Evolutionary conservation across 805 yeast genomes (phyloP).

Genomic region (Nematodospora valgi): DNA sequence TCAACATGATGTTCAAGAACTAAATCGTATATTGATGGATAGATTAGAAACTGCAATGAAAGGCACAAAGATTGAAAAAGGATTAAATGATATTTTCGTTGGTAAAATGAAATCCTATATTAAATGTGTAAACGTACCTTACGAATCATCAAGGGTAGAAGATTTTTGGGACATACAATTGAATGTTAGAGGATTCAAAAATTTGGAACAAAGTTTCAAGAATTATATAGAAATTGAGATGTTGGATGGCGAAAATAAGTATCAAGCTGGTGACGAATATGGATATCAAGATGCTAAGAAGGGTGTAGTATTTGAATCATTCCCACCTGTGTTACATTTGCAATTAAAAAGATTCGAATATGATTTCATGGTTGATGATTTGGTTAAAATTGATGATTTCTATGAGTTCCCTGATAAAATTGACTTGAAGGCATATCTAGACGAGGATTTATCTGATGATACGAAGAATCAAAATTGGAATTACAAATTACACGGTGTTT

Average conservation of each 20-base stretch:
- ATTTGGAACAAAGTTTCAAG: slow-evolving; percentile 71
- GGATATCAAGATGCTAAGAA: slow-evolving; percentile 96
- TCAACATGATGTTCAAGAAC: slow-evolving; percentile 97
- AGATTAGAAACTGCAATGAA: slow-evolving; percentile 87
- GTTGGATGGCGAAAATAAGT: slow-evolving; percentile 92
- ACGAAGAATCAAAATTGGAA: slow-evolving; percentile 58
- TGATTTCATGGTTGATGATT: slow-evolving; percentile 82
- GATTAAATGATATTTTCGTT: slow-evolving; percentile 76
- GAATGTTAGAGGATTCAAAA: slow-evolving; percentile 80
- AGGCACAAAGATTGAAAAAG: slow-evolving; percentile 62
- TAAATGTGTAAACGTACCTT: slow-evolving; percentile 88
- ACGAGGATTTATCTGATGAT: slow-evolving; percentile 45
- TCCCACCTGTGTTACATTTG: slow-evolving; percentile 90
- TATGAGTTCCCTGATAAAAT: slow-evolving; percentile 84
- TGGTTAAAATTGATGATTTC: slow-evolving; percentile 88
- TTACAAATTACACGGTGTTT: slow-evolving; percentile 86
- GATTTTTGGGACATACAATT: slow-evolving; percentile 98
- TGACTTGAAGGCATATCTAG: slow-evolving; percentile 77
- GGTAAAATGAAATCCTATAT: slow-evolving; percentile 96
- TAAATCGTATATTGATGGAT: slow-evolving; percentile 94
- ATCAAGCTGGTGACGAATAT: slow-evolving; percentile 77
- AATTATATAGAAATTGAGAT: slow-evolving; percentile 87
- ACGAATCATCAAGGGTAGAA: slow-evolving; percentile 86
- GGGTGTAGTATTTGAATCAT: slow-evolving; percentile 86
- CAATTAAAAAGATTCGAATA: slow-evolving; percentile 94